A percentile compares a stretch with the other conserved stretches of the same genome.
Evolutionary conservation across 129 eudicot species (phyloP).

Genomic region (Pulicaria dysenterica): DNA sequence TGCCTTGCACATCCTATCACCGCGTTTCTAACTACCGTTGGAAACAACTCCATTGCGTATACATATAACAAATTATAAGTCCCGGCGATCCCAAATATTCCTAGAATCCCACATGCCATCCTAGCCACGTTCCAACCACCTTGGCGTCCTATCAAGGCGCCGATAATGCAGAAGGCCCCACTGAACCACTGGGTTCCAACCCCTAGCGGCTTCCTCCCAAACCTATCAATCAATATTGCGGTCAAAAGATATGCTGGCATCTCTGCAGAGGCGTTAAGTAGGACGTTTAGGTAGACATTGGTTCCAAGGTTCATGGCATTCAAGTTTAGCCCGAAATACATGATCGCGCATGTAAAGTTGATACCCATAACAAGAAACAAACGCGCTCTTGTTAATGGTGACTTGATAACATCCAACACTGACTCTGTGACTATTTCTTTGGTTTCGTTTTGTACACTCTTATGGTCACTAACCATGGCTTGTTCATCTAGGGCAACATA

Average conservation of each 20-base stretch:
- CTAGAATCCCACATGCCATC: slow-evolving; percentile 72
- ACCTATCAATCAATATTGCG: slow-evolving; percentile 57
- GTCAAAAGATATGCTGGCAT: slow-evolving; percentile 80
- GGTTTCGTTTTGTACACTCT: slow-evolving; percentile 1
- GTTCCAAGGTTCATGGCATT: slow-evolving; percentile 82
- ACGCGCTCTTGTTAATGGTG: slow-evolving; percentile 58
- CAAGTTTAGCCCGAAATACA: slow-evolving; percentile 76
- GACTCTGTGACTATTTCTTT: slow-evolving; percentile 46
- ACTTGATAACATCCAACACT: slow-evolving; percentile 57
- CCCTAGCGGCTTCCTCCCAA: slow-evolving; percentile 80
- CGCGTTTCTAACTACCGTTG: slow-evolving; percentile 81
- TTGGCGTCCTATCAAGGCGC: slow-evolving; percentile 41
- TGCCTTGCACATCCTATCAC: slow-evolving; percentile 77
- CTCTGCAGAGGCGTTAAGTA: slow-evolving; percentile 69
- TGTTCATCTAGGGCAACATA: slow-evolving; percentile 57
- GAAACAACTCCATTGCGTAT: slow-evolving; percentile 82
- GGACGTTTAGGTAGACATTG: slow-evolving; percentile 67
- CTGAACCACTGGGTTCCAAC: slow-evolving; percentile 86
- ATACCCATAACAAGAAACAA: slow-evolving; percentile 56
- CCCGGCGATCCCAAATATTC: slow-evolving; percentile 92
- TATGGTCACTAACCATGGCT: not conserved
- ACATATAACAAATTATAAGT: slow-evolving; percentile 74
- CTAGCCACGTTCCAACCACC: slow-evolving; percentile 55
- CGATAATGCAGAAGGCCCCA: slow-evolving; percentile 63
- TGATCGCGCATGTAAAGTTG: slow-evolving; percentile 63